Percentiles rank a stretch among this genome's conserved stretches.
Conservation (phyloP, 2,329 filamentous ascomycete species). For the Talaromyces funiculosus region DNA sequence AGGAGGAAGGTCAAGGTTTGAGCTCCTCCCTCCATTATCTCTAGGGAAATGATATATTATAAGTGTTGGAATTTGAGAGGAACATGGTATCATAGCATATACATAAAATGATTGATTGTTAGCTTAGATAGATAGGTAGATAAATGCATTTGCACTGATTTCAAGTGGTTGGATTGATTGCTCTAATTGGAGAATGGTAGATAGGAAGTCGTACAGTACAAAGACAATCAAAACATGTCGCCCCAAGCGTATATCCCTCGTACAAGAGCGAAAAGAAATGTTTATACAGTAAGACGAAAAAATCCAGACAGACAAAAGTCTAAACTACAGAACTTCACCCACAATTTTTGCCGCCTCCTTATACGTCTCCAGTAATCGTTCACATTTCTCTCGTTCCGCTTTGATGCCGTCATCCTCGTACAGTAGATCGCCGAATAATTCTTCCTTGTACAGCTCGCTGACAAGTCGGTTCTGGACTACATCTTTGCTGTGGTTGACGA, state of each 20-base stretch:
- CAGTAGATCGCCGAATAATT: conserved; percentile 82
- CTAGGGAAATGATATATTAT: not conserved
- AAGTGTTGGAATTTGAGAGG: not conserved
- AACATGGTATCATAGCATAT: not conserved
- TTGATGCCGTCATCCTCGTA: conserved; percentile 98
- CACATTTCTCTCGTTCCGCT: conserved; percentile 96
- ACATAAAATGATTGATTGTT: not conserved
- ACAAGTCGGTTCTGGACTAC: conserved; percentile 96
- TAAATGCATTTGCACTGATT: not conserved
- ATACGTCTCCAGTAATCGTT: conserved; percentile 90
- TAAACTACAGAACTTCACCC: conserved; percentile 74
- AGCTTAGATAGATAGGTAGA: not conserved
- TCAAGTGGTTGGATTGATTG: not conserved
- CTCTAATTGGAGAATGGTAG: conserved; percentile 1
- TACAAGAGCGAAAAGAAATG: not conserved
- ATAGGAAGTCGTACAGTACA: not conserved
- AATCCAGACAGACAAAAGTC: not conserved
- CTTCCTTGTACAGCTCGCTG: conserved; percentile 89
- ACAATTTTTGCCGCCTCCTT: conserved; percentile 98
- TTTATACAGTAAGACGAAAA: not conserved
- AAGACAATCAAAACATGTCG: not conserved
- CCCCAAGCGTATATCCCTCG: not conserved
- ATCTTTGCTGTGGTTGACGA: conserved; percentile 98
- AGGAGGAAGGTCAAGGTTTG: conserved; percentile 9
- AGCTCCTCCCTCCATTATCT: not conserved